These are phyloP conservation scores for Cyanidium caldarium DNA, from an alignment of 23 red algal species.

Conservation along the genomic window DNA sequence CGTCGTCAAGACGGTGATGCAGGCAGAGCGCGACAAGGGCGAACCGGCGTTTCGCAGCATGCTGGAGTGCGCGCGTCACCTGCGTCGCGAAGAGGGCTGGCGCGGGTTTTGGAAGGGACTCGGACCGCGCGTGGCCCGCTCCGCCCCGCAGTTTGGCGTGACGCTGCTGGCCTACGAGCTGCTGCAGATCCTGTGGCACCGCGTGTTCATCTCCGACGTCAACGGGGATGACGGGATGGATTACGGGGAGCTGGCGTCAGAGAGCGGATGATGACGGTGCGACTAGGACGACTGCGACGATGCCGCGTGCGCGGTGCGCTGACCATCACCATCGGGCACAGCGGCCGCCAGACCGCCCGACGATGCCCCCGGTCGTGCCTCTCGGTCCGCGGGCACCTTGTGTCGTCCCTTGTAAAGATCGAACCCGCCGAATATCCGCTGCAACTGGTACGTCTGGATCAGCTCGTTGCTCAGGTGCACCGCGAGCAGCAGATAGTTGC, in stretches of 20 bases:
- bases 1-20: conserved; percentile 1
- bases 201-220: neutral
- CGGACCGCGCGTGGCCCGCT: neutral
- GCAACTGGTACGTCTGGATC: conserved; percentile 83
- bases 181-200: neutral
- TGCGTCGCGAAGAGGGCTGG: neutral
- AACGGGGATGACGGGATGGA: neutral
- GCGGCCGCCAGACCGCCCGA: no score
- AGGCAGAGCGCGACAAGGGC: neutral
- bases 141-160: conserved; percentile 1
- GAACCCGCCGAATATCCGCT: conserved; percentile 58
- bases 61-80: neutral
- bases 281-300: neutral
- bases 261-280: neutral
- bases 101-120: neutral
- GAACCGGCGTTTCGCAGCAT: neutral
- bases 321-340: no score
- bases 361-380: no score
- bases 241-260: neutral
- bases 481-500: conserved; percentile 69
- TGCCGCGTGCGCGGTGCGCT: neutral
- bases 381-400: no score
- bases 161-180: neutral
- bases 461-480: conserved; percentile 80
- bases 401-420: conserved; percentile 17